Conservation (phyloP, 106 monocot genomes). For the Cymbidium sinense region DNA sequence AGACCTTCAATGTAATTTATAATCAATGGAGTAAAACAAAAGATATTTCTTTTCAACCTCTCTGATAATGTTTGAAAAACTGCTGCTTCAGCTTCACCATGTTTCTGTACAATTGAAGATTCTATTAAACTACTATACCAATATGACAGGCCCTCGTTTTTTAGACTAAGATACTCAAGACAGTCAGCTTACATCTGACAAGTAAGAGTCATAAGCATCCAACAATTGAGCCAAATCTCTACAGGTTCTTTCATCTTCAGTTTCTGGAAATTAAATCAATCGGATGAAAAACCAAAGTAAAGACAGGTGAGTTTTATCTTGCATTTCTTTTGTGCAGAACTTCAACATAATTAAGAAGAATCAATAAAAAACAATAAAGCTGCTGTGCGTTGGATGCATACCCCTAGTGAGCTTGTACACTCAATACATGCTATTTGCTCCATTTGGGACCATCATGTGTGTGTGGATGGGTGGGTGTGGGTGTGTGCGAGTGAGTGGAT, state of each 20-base stretch:
- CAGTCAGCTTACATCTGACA: conserved; percentile 30
- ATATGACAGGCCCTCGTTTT: neutral
- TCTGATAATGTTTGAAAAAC: conserved; percentile 30
- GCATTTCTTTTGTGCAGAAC: neutral
- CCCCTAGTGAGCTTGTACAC: neutral
- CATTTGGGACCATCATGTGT: neutral
- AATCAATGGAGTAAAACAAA: neutral
- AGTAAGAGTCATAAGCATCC: conserved; percentile 69
- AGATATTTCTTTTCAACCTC: conserved; percentile 29
- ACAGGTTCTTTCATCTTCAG: conserved; percentile 33
- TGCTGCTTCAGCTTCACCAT: conserved; percentile 15
- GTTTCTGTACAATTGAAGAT: conserved; percentile 17
- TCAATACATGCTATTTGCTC: neutral
- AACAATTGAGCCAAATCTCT: conserved; percentile 79
- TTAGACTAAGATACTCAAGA: conserved; percentile 1
- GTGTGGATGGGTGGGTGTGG: too few relatives aligned
- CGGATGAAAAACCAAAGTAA: neutral
- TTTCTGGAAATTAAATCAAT: conserved; percentile 33
- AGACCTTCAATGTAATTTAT: neutral
- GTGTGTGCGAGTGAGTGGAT: too few relatives aligned
- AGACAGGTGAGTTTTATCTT: neutral
- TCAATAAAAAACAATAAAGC: neutral
- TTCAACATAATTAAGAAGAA: conserved; percentile 3
- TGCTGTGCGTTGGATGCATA: neutral
- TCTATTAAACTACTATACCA: neutral